A percentile compares a stretch with the other conserved stretches of the same genome.
Evolutionary conservation across 805 yeast genomes (phyloP).

Genomic region (Cyberlindnera subsufficiens): DNA sequence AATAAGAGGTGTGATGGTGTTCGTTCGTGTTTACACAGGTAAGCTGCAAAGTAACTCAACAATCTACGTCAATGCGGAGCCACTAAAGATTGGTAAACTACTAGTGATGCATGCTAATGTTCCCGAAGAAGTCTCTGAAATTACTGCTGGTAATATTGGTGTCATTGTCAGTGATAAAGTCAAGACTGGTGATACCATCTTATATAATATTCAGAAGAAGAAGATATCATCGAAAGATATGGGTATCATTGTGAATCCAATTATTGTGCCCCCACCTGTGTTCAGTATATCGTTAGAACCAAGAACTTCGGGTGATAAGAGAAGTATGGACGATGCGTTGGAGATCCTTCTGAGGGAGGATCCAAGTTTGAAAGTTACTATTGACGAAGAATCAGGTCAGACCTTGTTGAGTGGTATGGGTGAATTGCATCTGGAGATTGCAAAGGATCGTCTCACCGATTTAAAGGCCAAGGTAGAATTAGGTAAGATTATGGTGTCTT

Average conservation of each 20-base stretch:
- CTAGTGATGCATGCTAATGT: constrained; percentile 84
- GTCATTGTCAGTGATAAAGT: constrained; percentile 58
- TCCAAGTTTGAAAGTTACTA: constrained; percentile 70
- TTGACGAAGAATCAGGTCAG: constrained; percentile 85
- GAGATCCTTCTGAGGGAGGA: constrained; percentile 73
- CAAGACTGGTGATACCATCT: constrained; percentile 86
- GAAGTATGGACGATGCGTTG: constrained; percentile 68
- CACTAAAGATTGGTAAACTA: constrained; percentile 60
- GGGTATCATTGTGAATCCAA: constrained; percentile 59
- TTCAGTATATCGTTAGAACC: constrained; percentile 86
- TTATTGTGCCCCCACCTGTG: constrained; percentile 85
- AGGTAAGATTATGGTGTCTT: constrained; percentile 84
- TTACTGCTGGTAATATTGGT: constrained; percentile 83
- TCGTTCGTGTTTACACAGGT: constrained; percentile 86
- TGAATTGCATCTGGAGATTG: constrained; percentile 88
- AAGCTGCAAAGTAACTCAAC: constrained; percentile 54
- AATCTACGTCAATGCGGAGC: constrained; percentile 63
- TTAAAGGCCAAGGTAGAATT: constrained; percentile 76
- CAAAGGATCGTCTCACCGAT: constrained; percentile 72
- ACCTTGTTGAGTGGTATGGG: constrained; percentile 94
- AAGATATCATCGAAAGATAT: constrained; percentile 41
- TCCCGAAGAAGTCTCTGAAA: constrained; percentile 61
- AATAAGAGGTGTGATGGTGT: constrained; percentile 75
- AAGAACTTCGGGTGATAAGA: constrained; percentile 69
- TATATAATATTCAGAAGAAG: constrained; percentile 51